A percentile compares a stretch with the other conserved stretches of the same genome.
phyloP scores from a whole-genome alignment of 345 rosid species.

The Litchi chinensis region DNA sequence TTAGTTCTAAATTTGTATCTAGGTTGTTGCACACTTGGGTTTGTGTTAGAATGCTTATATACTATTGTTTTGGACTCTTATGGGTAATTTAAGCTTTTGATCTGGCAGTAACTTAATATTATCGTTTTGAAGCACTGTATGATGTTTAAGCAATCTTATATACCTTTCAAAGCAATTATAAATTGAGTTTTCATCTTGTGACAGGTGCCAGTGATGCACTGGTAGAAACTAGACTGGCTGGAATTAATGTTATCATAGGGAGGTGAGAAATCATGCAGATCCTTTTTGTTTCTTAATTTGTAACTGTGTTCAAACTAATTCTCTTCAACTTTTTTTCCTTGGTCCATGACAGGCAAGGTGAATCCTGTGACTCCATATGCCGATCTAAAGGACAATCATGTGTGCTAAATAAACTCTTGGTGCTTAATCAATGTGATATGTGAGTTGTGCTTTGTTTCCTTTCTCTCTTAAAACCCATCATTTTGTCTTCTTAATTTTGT shows the following conservation, averaged over 20 bases:
- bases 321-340: constrained; percentile 26
- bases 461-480: neutral
- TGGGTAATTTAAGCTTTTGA: neutral
- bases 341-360: constrained; percentile 64
- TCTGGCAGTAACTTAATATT: neutral
- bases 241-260: constrained; percentile 79
- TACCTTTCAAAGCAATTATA: neutral
- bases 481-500: neutral
- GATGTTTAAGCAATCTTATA: neutral
- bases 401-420: constrained; percentile 77
- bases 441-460: constrained; percentile 36
- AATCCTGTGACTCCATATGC: constrained; percentile 86
- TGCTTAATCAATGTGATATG: constrained; percentile 88
- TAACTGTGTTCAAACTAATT: constrained; percentile 6
- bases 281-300: constrained; percentile 9
- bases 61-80: neutral
- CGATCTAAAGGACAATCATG: constrained; percentile 80
- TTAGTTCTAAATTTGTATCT: neutral
- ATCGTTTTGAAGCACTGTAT: neutral
- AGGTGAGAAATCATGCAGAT: constrained; percentile 46
- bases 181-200: constrained; percentile 13
- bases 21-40: neutral
- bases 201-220: constrained; percentile 48
- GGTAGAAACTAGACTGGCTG: constrained; percentile 70
- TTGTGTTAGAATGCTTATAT: neutral